Percentiles rank a stretch among this genome's conserved stretches.
Conservation (phyloP, 345 rosid genomes). For the Noccaea caerulescens region DNA sequence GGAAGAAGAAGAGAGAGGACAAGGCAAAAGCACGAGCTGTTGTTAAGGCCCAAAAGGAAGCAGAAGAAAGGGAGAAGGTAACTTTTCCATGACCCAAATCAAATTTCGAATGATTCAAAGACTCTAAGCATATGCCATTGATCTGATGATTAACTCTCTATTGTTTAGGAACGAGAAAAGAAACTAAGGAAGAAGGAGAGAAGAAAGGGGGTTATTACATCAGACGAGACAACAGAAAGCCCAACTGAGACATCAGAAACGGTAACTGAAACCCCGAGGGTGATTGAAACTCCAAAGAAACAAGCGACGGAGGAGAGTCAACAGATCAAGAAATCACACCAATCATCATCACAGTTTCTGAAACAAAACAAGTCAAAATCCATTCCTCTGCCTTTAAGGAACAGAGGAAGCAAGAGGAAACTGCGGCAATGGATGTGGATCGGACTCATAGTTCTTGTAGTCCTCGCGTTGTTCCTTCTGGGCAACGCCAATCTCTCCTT, state of each 20-base stretch:
- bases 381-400: slow-evolving; percentile 69
- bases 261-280: slow-evolving; percentile 45
- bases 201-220: slow-evolving; percentile 42
- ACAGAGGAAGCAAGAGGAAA: slow-evolving; percentile 65
- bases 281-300: slow-evolving; percentile 38
- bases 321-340: slow-evolving; percentile 57
- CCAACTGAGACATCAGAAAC: slow-evolving; percentile 42
- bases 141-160: slow-evolving; percentile 12
- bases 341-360: slow-evolving; percentile 49
- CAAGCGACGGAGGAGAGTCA: slow-evolving; percentile 44
- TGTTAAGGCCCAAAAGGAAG: slow-evolving; percentile 70
- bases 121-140: neutral
- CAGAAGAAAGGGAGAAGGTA: slow-evolving; percentile 81
- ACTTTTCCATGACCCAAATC: slow-evolving; percentile 1
- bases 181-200: slow-evolving; percentile 77
- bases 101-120: neutral
- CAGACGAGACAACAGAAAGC: slow-evolving; percentile 42
- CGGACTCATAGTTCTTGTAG: slow-evolving; percentile 42
- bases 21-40: slow-evolving; percentile 79
- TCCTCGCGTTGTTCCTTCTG: slow-evolving; percentile 57
- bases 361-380: slow-evolving; percentile 67
- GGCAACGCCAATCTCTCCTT: slow-evolving; percentile 55
- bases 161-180: slow-evolving; percentile 78
- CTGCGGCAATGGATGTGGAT: slow-evolving; percentile 86
- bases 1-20: slow-evolving; percentile 72